A percentile compares a stretch with the other conserved stretches of the same genome.
These are phyloP conservation scores for Pythium guiyangense DNA, from an alignment of 352 stramenopile genomes.

Conservation along the genomic window DNA sequence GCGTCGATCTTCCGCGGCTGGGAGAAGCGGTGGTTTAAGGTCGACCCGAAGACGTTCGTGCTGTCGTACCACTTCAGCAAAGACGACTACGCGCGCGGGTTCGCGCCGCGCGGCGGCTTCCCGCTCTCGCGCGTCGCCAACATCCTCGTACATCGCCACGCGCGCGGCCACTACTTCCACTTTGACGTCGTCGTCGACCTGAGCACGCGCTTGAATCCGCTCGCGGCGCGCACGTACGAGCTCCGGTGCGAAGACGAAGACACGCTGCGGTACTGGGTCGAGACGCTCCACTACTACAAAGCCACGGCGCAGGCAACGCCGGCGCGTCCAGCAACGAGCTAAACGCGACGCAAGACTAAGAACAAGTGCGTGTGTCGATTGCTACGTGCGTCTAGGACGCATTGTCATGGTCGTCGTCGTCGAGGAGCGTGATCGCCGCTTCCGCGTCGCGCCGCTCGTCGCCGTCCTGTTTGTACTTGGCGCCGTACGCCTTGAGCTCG, in stretches of 20 bases:
- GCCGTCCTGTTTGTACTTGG: constrained; percentile 28
- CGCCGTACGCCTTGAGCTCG: constrained; percentile 57
- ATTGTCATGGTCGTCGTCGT: constrained; percentile 4
- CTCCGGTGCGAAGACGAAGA: constrained; percentile 55
- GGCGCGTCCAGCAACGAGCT: constrained; percentile 33
- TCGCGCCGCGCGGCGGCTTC: constrained; percentile 59
- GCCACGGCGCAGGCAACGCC: constrained; percentile 36
- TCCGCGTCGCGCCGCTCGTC: constrained; percentile 11
- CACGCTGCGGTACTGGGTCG: constrained; percentile 57
- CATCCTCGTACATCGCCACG: constrained; percentile 42
- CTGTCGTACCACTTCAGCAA: constrained; percentile 67
- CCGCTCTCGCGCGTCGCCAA: constrained; percentile 48
- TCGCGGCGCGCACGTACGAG: constrained; percentile 62
- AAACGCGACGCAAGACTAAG: too few relatives aligned
- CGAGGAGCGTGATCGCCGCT: constrained; percentile 12
- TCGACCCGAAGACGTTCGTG: constrained; percentile 62
- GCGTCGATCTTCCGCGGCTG: constrained; percentile 70
- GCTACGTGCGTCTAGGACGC: neutral
- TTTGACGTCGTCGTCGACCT: constrained; percentile 71
- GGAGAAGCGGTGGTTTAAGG: constrained; percentile 63
- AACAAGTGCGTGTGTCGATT: too few relatives aligned
- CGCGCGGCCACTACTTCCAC: constrained; percentile 33
- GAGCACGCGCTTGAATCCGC: constrained; percentile 54
- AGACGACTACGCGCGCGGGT: constrained; percentile 56
- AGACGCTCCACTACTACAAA: constrained; percentile 66